Base-by-base conservation (phyloP, 2,329 filamentous ascomycete genomes). In the Fusarium oligoseptatum region DNA sequence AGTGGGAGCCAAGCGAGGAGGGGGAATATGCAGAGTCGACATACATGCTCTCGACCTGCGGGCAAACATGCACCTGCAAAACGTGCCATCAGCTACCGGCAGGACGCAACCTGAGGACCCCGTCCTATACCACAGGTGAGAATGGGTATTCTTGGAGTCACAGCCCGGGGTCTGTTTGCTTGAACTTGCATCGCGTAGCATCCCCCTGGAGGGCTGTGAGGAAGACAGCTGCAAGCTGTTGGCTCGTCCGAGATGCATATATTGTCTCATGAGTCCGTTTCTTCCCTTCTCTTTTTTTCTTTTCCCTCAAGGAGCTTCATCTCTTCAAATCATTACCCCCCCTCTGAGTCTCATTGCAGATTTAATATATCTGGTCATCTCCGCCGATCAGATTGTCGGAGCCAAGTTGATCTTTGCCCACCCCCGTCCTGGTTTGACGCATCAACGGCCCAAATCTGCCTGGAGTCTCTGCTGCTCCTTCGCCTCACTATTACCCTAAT, bases 341-440 rank as follows among this genome's bases (percentile, higher is more conserved):
- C 4, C 34, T 56, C 61, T 24, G 24, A 50, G 20, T 17, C 36
- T 34, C 56, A 55, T 37, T 58, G 62, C 62, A 45, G 61, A 57
- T 64, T 64, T 36, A 64, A 29, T 64, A 58, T 58, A 64, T 58
- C 36, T 64, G 20, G 24, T 17, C 14, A 27, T 48, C 63, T n/a
- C 52, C 11, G n/a, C 10, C 63, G 37, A 56, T 66, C 63, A 45
- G 52, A 45, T 34, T 57, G 8, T 57, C 32, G 20, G 60, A 64
- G 60, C 60, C 24, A 64, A 36, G 66, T 68, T 68, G 66, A 64
- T 52, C 60, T 57, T 67, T 48, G 58, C 58, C 57, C 57, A 32
- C 48, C 34, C 32, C 8, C 27, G 27, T 57, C 64, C 45, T 55
- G 36, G 37, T 22, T 66, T 57, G 37, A 67, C 60, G 41, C 34